A percentile compares a stretch with the other conserved stretches of the same genome.
Conservation (phyloP, 1,284 basidiomycete species). For the Vanrija pseudolonga region DNA sequence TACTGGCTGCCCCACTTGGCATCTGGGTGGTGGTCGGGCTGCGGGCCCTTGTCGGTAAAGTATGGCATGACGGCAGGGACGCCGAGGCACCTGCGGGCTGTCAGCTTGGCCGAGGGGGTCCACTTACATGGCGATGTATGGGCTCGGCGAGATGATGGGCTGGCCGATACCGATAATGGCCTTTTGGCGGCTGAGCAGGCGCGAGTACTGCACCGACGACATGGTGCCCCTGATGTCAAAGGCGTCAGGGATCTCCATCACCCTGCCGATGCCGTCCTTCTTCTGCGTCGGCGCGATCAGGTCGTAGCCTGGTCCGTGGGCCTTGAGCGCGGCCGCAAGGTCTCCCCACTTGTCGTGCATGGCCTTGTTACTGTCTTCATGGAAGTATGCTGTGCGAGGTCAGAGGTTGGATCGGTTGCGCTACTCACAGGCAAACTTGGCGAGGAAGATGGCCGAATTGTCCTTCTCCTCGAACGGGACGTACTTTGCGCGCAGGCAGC, state of each 20-base stretch:
- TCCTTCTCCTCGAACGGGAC: conserved; percentile 25
- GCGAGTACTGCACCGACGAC: conserved; percentile 27
- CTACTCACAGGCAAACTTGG: conserved; percentile 19
- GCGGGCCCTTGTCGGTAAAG: conserved; percentile 3
- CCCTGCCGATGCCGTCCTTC: conserved; percentile 8
- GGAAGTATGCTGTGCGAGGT: too few relatives aligned
- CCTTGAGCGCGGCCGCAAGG: background rate
- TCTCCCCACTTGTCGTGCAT: too few relatives aligned
- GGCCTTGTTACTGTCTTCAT: too few relatives aligned
- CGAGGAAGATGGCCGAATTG: conserved; percentile 38
- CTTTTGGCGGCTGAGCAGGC: conserved; percentile 30
- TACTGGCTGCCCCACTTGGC: background rate
- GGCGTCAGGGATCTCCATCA: conserved; percentile 31
- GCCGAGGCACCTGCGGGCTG: conserved; percentile 25
- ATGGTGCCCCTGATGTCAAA: conserved; percentile 23
- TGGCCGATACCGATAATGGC: conserved; percentile 41
- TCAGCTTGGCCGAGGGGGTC: too few relatives aligned
- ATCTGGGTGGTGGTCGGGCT: background rate
- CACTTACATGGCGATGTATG: conserved; percentile 31
- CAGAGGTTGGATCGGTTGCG: background rate
- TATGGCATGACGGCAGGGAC: conserved; percentile 46
- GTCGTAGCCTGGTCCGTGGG: too few relatives aligned
- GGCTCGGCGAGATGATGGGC: conserved; percentile 39
- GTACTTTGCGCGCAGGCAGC: conserved; percentile 28
- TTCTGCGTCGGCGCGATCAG: conserved; percentile 26